phyloP scores from a whole-genome alignment of 345 rosid species.

The Populus pruinosa region DNA sequence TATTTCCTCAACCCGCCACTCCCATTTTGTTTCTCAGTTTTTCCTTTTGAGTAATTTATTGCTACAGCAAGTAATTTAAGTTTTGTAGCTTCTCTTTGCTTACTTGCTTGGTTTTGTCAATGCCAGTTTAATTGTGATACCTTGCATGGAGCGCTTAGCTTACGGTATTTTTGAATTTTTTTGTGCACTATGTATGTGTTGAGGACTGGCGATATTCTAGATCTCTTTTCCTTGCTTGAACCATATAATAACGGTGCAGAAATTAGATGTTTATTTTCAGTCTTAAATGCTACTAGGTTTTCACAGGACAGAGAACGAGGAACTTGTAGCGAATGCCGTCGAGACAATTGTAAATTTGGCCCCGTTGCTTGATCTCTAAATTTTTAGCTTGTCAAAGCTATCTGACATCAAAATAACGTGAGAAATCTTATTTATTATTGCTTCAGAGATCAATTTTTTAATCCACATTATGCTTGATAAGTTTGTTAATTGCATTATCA shows the following conservation, averaged over 20 bases:
- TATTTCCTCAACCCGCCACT: not conserved
- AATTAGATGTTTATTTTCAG: not conserved
- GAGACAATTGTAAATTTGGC: constrained; percentile 94
- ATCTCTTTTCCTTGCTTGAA: not conserved
- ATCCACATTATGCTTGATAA: constrained; percentile 14
- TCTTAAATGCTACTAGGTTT: constrained; percentile 10
- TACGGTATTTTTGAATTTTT: not conserved
- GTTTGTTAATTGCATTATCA: constrained; percentile 21
- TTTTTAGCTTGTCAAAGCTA: constrained; percentile 79
- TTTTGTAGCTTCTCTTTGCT: not conserved
- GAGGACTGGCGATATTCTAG: not conserved
- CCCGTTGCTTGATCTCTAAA: constrained; percentile 87
- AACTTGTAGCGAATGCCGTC: constrained; percentile 85
- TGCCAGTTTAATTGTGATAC: not conserved
- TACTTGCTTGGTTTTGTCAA: not conserved
- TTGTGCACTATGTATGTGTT: not conserved
- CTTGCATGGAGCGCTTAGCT: not conserved
- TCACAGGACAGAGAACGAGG: constrained; percentile 82
- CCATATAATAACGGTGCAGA: not conserved
- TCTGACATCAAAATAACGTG: constrained; percentile 80
- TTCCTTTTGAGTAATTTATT: too few species aligned
- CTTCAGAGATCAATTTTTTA: constrained; percentile 2
- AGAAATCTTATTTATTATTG: constrained; percentile 29
- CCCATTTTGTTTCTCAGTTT: not conserved
- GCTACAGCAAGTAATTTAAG: not conserved